Conservation (phyloP, 2,329 filamentous ascomycete species). For the Scedosporium boydii region DNA sequence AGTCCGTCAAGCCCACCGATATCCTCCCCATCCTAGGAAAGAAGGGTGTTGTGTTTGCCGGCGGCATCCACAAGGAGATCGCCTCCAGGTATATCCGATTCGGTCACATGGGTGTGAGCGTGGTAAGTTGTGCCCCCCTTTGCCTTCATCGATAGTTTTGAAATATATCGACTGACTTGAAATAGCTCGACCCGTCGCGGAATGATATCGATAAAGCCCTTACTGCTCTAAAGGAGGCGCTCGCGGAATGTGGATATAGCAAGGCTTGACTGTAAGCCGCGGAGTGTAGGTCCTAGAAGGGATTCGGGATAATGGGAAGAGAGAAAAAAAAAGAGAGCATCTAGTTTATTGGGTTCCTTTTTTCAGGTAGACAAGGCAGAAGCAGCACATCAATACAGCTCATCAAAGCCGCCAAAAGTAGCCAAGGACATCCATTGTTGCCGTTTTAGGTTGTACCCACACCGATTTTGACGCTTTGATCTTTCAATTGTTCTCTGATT, state of each 20-base stretch:
- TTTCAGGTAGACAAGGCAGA: neutral
- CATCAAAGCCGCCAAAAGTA: neutral
- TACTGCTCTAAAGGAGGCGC: slow-evolving; percentile 61
- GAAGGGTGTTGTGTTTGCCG: slow-evolving; percentile 88
- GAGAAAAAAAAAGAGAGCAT: neutral
- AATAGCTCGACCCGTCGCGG: slow-evolving; percentile 62
- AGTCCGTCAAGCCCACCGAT: slow-evolving; percentile 69
- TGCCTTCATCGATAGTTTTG: neutral
- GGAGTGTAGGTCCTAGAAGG: too few relatives aligned
- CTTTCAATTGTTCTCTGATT: too few relatives aligned
- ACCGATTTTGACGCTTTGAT: too few relatives aligned
- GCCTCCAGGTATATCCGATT: slow-evolving; percentile 89
- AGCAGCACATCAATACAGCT: neutral
- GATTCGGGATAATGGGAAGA: neutral
- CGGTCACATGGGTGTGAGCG: slow-evolving; percentile 95
- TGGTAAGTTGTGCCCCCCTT: slow-evolving; percentile 40
- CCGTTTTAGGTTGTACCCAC: too few relatives aligned
- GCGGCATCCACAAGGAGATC: slow-evolving; percentile 92
- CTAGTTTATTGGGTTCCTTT: neutral
- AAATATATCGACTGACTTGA: neutral
- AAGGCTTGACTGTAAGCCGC: slow-evolving; percentile 3
- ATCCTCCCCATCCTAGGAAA: slow-evolving; percentile 76
- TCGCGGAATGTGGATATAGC: slow-evolving; percentile 61
- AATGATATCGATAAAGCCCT: slow-evolving; percentile 80
- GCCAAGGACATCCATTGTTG: too few relatives aligned